Evolutionary conservation across 2,329 filamentous ascomycete species (phyloP).

Genomic region (Penicillium sp.): DNA sequence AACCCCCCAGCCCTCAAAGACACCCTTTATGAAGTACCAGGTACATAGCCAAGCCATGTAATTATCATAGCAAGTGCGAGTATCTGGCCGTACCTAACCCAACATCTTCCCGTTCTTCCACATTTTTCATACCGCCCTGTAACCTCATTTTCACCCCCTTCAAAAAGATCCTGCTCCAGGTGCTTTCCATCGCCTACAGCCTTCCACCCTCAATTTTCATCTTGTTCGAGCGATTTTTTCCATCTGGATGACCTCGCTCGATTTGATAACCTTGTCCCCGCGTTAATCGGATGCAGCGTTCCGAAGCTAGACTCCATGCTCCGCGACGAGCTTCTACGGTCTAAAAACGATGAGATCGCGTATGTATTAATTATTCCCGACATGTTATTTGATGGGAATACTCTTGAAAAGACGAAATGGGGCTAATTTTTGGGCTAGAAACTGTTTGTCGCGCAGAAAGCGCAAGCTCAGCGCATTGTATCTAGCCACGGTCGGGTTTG

Average conservation of each 20-base stretch:
- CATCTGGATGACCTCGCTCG: slow-evolving; percentile 43
- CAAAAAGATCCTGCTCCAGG: slow-evolving; percentile 17
- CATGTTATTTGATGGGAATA: background rate
- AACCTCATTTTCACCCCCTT: slow-evolving; percentile 16
- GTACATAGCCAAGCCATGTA: slow-evolving; percentile 11
- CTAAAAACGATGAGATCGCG: slow-evolving; percentile 52
- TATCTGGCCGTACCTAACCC: slow-evolving; percentile 14
- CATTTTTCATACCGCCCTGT: slow-evolving; percentile 14
- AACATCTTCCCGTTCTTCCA: slow-evolving; percentile 11
- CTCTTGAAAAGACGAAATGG: slow-evolving; percentile 22
- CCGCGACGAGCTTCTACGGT: slow-evolving; percentile 49
- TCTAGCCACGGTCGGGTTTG: slow-evolving; percentile 65
- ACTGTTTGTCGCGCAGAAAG: slow-evolving; percentile 73
- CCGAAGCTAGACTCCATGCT: slow-evolving; percentile 49
- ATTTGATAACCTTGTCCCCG: slow-evolving; percentile 41
- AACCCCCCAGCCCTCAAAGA: background rate
- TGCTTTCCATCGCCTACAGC: slow-evolving; percentile 36
- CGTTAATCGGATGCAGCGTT: slow-evolving; percentile 50
- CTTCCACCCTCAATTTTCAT: slow-evolving; percentile 43
- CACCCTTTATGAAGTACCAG: slow-evolving; percentile 7
- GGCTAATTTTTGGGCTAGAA: slow-evolving; percentile 43
- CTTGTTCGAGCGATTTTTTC: slow-evolving; percentile 44
- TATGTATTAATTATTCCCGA: slow-evolving; percentile 39
- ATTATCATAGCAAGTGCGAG: slow-evolving; percentile 9
- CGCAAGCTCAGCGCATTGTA: slow-evolving; percentile 86